Base-by-base conservation (phyloP, 305 asterid genomes). In the Plantago coronopus region DNA sequence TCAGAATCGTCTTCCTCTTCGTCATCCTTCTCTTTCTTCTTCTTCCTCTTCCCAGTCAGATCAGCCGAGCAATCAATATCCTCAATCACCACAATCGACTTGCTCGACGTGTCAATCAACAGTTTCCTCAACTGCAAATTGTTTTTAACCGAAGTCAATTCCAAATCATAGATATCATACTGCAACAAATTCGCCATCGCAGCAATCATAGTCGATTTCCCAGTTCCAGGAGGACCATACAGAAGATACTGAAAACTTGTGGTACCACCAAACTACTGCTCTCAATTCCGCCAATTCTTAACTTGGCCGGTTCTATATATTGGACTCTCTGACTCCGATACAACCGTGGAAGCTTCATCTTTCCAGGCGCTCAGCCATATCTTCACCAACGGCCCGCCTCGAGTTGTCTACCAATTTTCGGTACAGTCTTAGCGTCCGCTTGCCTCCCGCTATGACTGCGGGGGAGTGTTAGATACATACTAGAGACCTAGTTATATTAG, bases 121-220 rank as follows among this genome's bases (percentile, higher is more conserved):
- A 76, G 27, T 21, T 61, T 76, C 65, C 80, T 64, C 62, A 76
- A 18, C 68, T 74, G 76, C 1, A 77, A 78, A 68, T 81, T 81
- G 57, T 81, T 75, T 51, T 57, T 73, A 1, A 81, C 80, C 0
- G 84, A 49, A 0, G 87, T 81, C 17, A 82, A 66, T 63, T 79
- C 85, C 10, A 82, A 62, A 31, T 82, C 88, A 37, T 82, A 82
- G 0, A 82, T 60, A 20, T 82, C 85, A 54, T 74, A 79, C 10
- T 79, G 61, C 22, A 79, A 44, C 4, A 76, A 56, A 58, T 82
- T 79, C 9, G 85, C 88, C 83, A 82, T 77, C 45, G 88, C 85
- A 0, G 83, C 85, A 0, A 79, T 75, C 83, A 77, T 79, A 55
- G 80, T 76, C 0, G 88, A 82, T 31, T 79, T 82, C 0, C 85